Conservation (phyloP, 2,329 filamentous ascomycete species). For the Diaporthe sp. region DNA sequence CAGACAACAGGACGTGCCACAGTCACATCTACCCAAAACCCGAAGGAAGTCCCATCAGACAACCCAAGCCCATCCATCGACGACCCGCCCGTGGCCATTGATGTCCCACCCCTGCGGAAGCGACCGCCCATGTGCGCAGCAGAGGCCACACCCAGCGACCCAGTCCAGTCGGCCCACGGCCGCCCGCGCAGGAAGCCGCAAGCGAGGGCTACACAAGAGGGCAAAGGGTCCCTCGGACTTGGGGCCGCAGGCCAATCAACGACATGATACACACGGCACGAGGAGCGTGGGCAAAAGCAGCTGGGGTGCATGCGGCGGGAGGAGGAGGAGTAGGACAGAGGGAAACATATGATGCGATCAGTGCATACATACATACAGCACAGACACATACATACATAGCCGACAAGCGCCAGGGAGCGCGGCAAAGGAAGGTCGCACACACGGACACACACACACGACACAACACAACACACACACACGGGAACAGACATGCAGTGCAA, state of each 20-base stretch:
- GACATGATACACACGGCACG: not conserved
- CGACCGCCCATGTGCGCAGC: not conserved
- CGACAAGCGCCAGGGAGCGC: constrained; percentile 24
- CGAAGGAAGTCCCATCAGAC: not conserved
- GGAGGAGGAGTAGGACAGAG: not conserved
- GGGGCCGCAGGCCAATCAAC: not conserved
- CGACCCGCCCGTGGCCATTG: not conserved
- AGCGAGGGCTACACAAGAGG: constrained; percentile 11
- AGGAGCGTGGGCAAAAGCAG: not conserved
- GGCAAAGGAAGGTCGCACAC: constrained; percentile 11
- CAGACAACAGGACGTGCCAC: not conserved
- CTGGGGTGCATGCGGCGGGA: not conserved
- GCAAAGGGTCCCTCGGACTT: not conserved
- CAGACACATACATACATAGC: not conserved
- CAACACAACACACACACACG: constrained; percentile 3
- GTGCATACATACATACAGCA: not conserved
- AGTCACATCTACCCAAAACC: not conserved
- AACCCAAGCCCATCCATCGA: not conserved
- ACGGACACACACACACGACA: not conserved
- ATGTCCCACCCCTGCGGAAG: not conserved
- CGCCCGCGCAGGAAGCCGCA: not conserved
- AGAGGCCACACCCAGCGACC: not conserved
- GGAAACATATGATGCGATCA: not conserved
- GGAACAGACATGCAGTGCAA: constrained; percentile 8
- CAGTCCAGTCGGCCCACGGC: not conserved